phyloP scores from a whole-genome alignment of 1,284 basidiomycete species.

The Naganishia cerealis region DNA sequence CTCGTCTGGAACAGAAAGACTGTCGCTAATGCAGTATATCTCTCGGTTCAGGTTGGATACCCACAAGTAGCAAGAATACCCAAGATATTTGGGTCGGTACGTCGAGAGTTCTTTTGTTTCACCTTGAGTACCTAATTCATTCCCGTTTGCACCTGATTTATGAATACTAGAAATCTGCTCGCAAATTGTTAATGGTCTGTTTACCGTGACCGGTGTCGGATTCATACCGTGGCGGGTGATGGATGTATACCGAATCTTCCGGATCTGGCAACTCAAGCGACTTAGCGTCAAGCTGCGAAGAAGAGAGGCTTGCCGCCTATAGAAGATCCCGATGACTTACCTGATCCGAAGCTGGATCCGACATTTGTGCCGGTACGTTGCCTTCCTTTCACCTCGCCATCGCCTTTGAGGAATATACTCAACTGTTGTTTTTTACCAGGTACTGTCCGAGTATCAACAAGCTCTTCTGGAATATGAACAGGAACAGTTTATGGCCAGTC shows the following conservation, averaged over 20 bases:
- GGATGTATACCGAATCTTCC: constrained; percentile 73
- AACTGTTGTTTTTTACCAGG: constrained; percentile 42
- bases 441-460: constrained; percentile 71
- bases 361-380: constrained; percentile 63
- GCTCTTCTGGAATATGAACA: constrained; percentile 64
- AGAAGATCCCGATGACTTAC: constrained; percentile 71
- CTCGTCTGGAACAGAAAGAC: neutral
- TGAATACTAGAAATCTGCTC: constrained; percentile 74
- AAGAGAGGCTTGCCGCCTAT: constrained; percentile 67
- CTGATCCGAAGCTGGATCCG: constrained; percentile 70
- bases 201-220: constrained; percentile 68
- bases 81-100: constrained; percentile 50
- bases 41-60: constrained; percentile 44
- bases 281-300: constrained; percentile 61
- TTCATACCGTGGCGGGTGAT: constrained; percentile 69
- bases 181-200: constrained; percentile 77
- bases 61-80: constrained; percentile 42
- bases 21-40: neutral
- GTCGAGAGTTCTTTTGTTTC: constrained; percentile 15
- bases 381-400: neutral
- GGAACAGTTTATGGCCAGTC: constrained; percentile 49
- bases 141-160: neutral
- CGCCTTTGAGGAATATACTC: neutral
- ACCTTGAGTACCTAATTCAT: neutral
- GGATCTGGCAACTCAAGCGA: constrained; percentile 72